Evolutionary conservation across 2,329 filamentous ascomycete genomes (phyloP).

Genomic region (Xylaria sp.): DNA sequence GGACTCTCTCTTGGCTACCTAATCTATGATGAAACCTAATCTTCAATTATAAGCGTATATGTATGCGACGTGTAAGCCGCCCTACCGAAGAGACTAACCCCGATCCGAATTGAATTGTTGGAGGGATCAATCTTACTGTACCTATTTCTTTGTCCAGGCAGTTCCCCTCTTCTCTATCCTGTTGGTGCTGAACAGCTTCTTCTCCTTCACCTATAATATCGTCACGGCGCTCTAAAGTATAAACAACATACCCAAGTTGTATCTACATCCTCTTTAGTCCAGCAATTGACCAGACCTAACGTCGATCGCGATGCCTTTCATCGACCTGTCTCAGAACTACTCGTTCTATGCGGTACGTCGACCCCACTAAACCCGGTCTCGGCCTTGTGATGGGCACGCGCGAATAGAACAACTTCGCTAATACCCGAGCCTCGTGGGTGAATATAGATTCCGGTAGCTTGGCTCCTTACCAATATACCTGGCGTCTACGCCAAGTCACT

Average conservation of each 20-base stretch:
- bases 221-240: background rate
- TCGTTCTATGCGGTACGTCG: constrained; percentile 41
- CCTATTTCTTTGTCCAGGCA: background rate
- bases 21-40: background rate
- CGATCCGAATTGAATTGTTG: background rate
- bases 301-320: constrained; percentile 33
- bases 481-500: constrained; percentile 32
- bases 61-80: constrained; percentile 7
- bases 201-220: background rate
- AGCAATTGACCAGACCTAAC: background rate
- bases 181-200: background rate
- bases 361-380: background rate
- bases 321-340: constrained; percentile 41
- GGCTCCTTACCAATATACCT: constrained; percentile 31
- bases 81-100: background rate
- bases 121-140: constrained; percentile 12
- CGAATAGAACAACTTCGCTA: background rate
- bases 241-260: background rate
- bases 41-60: background rate
- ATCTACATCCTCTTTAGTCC: background rate
- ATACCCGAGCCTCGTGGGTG: constrained; percentile 5
- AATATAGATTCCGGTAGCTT: constrained; percentile 37
- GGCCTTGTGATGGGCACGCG: background rate
- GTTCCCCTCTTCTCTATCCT: background rate
- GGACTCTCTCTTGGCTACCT: background rate